A percentile compares a stretch with the other conserved stretches of the same genome.
phyloP scores from a whole-genome alignment of 2,329 filamentous ascomycete genomes.

The Ascochyta lentis region DNA sequence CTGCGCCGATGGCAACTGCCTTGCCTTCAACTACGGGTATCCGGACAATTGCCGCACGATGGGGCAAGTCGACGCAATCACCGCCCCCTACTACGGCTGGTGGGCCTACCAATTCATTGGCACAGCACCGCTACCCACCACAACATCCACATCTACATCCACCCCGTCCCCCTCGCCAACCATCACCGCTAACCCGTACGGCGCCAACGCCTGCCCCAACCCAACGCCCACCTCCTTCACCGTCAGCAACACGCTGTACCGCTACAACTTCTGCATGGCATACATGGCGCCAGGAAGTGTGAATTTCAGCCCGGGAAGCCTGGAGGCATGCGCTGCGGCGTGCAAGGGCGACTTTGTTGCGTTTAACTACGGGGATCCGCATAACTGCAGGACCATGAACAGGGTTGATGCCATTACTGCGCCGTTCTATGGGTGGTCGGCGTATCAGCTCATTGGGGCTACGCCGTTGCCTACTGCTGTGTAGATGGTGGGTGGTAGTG shows the following conservation, averaged over 20 bases:
- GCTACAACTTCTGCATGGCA: slow-evolving; percentile 1
- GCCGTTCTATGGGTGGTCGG: slow-evolving; percentile 1
- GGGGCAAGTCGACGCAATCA: background rate
- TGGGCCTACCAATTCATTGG: slow-evolving; percentile 1
- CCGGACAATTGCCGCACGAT: background rate
- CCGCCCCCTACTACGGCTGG: background rate
- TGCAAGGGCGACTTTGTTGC: background rate
- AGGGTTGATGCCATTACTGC: background rate
- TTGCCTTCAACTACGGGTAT: background rate
- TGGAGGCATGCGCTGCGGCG: background rate
- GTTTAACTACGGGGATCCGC: background rate
- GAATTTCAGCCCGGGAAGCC: background rate
- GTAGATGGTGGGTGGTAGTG: no score
- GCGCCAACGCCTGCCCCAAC: background rate
- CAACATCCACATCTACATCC: background rate
- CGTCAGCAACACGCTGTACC: background rate
- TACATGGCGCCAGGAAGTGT: background rate
- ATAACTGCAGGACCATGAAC: slow-evolving; percentile 3
- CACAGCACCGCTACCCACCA: background rate
- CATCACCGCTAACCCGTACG: background rate
- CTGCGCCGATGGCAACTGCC: background rate
- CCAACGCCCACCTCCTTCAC: background rate
- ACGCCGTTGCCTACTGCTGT: background rate
- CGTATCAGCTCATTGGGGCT: background rate
- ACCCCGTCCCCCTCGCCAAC: background rate